Evolutionary conservation across 2,329 filamentous ascomycete species (phyloP).

Genomic region (Paradendryphiella salina): DNA sequence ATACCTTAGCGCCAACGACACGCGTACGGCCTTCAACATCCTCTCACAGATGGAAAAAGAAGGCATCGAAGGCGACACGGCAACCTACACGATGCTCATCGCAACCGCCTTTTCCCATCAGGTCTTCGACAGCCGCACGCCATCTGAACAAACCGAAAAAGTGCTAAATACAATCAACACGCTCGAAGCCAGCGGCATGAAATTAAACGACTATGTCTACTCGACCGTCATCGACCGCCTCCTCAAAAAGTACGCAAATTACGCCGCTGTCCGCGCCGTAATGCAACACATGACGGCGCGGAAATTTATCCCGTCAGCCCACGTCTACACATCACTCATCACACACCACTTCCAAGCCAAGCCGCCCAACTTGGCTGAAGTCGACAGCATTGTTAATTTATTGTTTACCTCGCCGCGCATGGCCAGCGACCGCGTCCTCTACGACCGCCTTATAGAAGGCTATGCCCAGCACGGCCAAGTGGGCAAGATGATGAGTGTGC

Average conservation of each 20-base stretch:
- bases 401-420: constrained; percentile 42
- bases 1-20: constrained; percentile 57
- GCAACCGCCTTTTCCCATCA: constrained; percentile 60
- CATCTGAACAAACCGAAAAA: constrained; percentile 56
- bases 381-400: constrained; percentile 61
- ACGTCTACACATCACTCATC: constrained; percentile 76
- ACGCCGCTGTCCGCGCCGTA: constrained; percentile 61
- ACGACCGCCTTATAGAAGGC: constrained; percentile 70
- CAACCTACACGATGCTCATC: constrained; percentile 74
- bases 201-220: constrained; percentile 66
- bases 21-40: constrained; percentile 56
- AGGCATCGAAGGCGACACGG: constrained; percentile 63
- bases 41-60: constrained; percentile 62
- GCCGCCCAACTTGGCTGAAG: constrained; percentile 62
- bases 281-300: constrained; percentile 63
- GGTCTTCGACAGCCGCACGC: constrained; percentile 48
- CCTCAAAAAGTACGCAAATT: constrained; percentile 54
- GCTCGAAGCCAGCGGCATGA: constrained; percentile 61
- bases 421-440: constrained; percentile 62
- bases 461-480: constrained; percentile 62
- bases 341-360: constrained; percentile 65
- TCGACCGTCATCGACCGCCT: constrained; percentile 70
- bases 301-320: constrained; percentile 59
- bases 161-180: constrained; percentile 59
- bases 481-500: constrained; percentile 49